Evolutionary conservation across 2,329 filamentous ascomycete species (phyloP).

Genomic region (Talaromyces verruculosus): DNA sequence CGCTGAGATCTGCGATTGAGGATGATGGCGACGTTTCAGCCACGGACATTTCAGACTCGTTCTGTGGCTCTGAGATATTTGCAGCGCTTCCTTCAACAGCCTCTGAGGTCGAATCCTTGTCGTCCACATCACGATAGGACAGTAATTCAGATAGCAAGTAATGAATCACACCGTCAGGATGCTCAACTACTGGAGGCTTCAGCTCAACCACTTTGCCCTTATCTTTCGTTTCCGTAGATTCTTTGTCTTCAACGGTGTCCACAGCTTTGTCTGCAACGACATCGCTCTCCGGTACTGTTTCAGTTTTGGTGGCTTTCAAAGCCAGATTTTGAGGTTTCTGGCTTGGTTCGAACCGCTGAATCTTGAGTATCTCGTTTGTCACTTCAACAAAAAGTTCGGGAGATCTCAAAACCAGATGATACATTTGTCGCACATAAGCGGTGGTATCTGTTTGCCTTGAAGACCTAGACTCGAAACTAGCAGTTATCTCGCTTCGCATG

Average conservation of each 20-base stretch:
- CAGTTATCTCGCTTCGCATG: constrained; percentile 84
- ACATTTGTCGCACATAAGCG: constrained; percentile 72
- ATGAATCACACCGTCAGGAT: constrained; percentile 91
- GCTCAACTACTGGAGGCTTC: constrained; percentile 83
- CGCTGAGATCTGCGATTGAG: constrained; percentile 32
- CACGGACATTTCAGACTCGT: constrained; percentile 54
- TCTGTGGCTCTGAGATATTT: constrained; percentile 36
- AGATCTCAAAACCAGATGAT: constrained; percentile 75
- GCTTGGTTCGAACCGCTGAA: constrained; percentile 62
- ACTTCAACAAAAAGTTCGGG: constrained; percentile 85
- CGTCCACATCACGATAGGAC: constrained; percentile 88
- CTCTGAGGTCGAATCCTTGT: constrained; percentile 62
- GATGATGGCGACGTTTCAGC: constrained; percentile 39
- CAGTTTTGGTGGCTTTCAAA: constrained; percentile 52
- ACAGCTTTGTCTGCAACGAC: constrained; percentile 35
- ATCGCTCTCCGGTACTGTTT: constrained; percentile 27
- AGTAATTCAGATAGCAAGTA: constrained; percentile 90
- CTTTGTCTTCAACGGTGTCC: constrained; percentile 27
- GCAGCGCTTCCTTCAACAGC: constrained; percentile 30
- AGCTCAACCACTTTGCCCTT: constrained; percentile 63
- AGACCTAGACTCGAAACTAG: constrained; percentile 65
- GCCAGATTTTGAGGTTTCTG: constrained; percentile 55
- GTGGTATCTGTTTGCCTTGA: constrained; percentile 66
- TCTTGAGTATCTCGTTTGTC: constrained; percentile 78
- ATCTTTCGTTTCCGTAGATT: constrained; percentile 30